phyloP scores from a whole-genome alignment of 345 rosid species.

The Lepidium sativum region DNA sequence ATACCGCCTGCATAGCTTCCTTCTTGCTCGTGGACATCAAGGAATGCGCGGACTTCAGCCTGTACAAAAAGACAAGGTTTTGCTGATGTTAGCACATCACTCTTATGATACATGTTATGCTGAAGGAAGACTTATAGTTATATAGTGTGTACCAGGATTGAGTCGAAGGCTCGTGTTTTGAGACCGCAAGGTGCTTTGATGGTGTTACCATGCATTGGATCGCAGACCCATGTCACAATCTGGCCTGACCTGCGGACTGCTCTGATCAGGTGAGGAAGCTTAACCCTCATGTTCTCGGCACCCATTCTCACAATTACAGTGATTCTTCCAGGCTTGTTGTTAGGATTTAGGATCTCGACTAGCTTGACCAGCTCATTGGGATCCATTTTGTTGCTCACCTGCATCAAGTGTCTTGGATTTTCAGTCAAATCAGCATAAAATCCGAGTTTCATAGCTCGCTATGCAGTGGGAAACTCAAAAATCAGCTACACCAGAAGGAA shows the following conservation, averaged over 20 bases:
- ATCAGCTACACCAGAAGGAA: background rate
- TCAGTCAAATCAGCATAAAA: background rate
- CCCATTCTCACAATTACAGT: constrained; percentile 58
- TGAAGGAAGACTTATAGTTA: background rate
- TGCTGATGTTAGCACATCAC: background rate
- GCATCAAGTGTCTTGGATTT: constrained; percentile 12
- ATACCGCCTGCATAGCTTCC: constrained; percentile 58
- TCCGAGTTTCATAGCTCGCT: background rate
- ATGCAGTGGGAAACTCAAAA: background rate
- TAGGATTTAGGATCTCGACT: constrained; percentile 45
- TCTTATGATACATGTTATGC: background rate
- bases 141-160: constrained; percentile 41
- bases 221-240: constrained; percentile 60
- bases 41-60: constrained; percentile 56
- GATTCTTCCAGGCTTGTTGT: constrained; percentile 52
- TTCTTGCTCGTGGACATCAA: constrained; percentile 58
- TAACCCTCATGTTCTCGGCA: constrained; percentile 58
- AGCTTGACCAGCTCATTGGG: constrained; percentile 55
- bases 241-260: constrained; percentile 57
- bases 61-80: constrained; percentile 3
- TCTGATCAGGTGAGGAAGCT: constrained; percentile 52
- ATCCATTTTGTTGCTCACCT: constrained; percentile 65
- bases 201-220: constrained; percentile 70
- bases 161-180: constrained; percentile 59
- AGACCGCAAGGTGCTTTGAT: constrained; percentile 63